phyloP scores from a whole-genome alignment of 2,329 filamentous ascomycete genomes.

The Aspergillus piperis region DNA sequence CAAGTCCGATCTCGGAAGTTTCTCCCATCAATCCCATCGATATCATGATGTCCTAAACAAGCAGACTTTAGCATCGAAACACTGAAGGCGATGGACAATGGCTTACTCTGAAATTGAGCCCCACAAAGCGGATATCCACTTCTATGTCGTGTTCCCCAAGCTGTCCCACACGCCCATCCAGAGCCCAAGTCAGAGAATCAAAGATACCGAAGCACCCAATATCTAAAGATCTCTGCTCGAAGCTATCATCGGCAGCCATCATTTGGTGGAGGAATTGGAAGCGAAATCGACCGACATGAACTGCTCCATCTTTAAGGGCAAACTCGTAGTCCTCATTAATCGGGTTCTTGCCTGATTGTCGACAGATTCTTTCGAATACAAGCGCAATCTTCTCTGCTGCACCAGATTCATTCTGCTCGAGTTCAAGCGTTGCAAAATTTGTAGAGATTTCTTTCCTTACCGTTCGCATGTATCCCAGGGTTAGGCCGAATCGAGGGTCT shows the following conservation, averaged over 20 bases:
- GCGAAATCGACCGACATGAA: constrained; percentile 12
- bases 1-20: constrained; percentile 29
- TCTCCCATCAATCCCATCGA: constrained; percentile 33
- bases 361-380: not conserved
- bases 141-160: constrained; percentile 29
- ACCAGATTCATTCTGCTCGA: too few relatives aligned
- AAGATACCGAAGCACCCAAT: not conserved
- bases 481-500: too few relatives aligned
- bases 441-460: too few relatives aligned
- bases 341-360: not conserved
- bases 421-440: too few relatives aligned
- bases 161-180: not conserved
- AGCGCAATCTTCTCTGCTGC: not conserved
- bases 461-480: too few relatives aligned
- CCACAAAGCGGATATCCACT: constrained; percentile 35
- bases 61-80: too few relatives aligned
- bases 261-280: constrained; percentile 1
- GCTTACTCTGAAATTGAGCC: constrained; percentile 34
- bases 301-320: constrained; percentile 10
- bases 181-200: not conserved
- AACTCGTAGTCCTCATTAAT: constrained; percentile 15
- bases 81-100: too few relatives aligned
- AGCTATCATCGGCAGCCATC: not conserved
- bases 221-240: not conserved
- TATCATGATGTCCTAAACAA: constrained; percentile 29